Percentiles rank a stretch among this genome's conserved stretches.
Evolutionary conservation across 129 eudicot species (phyloP).

Genomic region (Chrysanthemum lavandulifolium): DNA sequence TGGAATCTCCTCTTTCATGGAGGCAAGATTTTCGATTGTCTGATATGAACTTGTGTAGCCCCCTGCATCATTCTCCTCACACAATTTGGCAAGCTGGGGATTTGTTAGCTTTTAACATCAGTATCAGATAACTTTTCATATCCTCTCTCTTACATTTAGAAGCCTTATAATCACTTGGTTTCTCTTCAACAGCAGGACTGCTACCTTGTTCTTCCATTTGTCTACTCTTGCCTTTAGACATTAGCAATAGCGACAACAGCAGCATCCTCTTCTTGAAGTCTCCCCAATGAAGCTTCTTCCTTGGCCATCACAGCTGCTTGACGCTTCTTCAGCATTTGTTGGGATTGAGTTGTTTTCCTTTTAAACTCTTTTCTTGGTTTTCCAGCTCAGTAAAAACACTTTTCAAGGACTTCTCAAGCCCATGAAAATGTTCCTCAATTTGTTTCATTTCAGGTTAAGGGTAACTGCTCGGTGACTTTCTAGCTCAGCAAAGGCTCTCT

Average conservation of each 20-base stretch:
- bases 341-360: constrained; percentile 65
- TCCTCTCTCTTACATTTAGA: constrained; percentile 36
- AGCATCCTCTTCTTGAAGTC: constrained; percentile 86
- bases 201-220: constrained; percentile 25
- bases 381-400: constrained; percentile 90
- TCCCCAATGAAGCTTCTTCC: constrained; percentile 75
- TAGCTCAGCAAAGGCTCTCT: constrained; percentile 96
- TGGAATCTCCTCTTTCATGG: constrained; percentile 86
- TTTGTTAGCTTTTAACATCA: constrained; percentile 56
- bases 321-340: constrained; percentile 64
- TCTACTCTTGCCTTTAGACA: constrained; percentile 51
- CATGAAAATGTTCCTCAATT: constrained; percentile 94
- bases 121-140: constrained; percentile 34
- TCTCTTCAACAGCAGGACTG: constrained; percentile 38
- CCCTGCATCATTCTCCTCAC: constrained; percentile 75
- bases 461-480: constrained; percentile 95
- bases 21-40: constrained; percentile 93
- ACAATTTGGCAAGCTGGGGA: constrained; percentile 77
- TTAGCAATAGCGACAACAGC: constrained; percentile 70
- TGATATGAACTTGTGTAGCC: constrained; percentile 87
- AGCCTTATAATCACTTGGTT: constrained; percentile 40
- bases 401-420: constrained; percentile 91
- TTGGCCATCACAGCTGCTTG: constrained; percentile 79
- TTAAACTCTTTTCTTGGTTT: constrained; percentile 93
- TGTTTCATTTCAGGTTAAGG: constrained; percentile 94